Base-by-base conservation (phyloP, 2,329 filamentous ascomycete genomes). In the Pestalotiopsis sp. region DNA sequence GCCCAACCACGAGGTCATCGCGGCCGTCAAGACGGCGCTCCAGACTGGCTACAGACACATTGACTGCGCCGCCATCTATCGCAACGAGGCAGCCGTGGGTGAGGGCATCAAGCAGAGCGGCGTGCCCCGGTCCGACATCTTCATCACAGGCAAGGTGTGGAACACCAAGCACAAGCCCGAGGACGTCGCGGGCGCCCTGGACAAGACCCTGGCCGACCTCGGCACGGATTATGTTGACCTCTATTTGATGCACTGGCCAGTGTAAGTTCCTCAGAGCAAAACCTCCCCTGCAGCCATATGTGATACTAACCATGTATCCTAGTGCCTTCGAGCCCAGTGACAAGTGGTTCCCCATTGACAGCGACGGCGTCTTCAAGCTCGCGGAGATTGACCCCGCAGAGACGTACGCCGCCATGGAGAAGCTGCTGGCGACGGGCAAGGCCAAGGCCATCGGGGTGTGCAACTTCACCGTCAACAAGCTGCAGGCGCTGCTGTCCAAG, bases 361-460 rank as follows among this genome's bases (percentile, higher is more conserved):
- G 20, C 17, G 45, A 52, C 13, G 45, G 45, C 13, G 45, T 68
- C 25, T 49, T 38, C 38, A 17, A 59, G 52, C 52, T 78, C 59
- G 74, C 74, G 11, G 73, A 78, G 23, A 73, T 78, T 9, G 73
- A 75, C 9, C 64, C 66, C 31, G 61, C 62, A 2, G 69, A 69
- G 14, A 71, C 71, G 9, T 71, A 67, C 68, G 66, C 52, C n/a
- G 71, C 64, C 4, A 72, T 72, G 71, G 71, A 73, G 78, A 83
- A 82, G 68, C 78, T 90, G n/a, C 80, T 86, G 7, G 78, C 79
- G 55, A 82, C 83, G 55, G 85, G 86, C 70, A 89, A 89, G 77
- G 82, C 84, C 25, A 83, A 83, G 70, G 82, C 85, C 65, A 89
- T 91, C 67, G 88, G 88, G 27, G 84, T 90, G 45, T 87, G 84